These are phyloP conservation scores for Fusarium nurragi DNA, from an alignment of 2,329 filamentous ascomycete species.

Conservation along the genomic window DNA sequence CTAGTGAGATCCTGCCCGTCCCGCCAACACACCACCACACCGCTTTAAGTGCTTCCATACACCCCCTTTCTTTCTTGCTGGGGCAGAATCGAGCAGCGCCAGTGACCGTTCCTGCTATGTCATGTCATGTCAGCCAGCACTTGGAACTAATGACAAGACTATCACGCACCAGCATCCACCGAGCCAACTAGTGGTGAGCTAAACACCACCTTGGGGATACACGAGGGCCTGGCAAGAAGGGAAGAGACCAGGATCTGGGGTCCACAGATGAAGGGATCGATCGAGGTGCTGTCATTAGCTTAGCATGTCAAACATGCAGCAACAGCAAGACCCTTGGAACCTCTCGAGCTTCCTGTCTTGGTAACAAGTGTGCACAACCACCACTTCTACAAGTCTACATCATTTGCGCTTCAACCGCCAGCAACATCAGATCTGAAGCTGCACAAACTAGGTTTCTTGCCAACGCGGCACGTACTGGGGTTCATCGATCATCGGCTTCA, in stretches of 20 bases:
- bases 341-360: conserved; percentile 39
- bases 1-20: conserved; percentile 47
- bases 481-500: not conserved
- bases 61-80: conserved; percentile 18
- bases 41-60: conserved; percentile 28
- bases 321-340: conserved; percentile 34
- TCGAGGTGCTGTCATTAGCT: conserved; percentile 37
- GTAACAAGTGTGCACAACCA: conserved; percentile 8
- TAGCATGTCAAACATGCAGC: conserved; percentile 39
- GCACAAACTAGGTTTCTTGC: not conserved
- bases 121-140: not conserved
- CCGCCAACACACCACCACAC: conserved; percentile 44
- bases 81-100: conserved; percentile 1
- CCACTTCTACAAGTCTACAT: not conserved
- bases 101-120: not conserved
- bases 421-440: not conserved
- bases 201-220: not conserved
- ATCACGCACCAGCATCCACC: not conserved
- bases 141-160: not conserved
- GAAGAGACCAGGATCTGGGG: conserved; percentile 18
- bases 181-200: not conserved
- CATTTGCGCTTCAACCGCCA: conserved; percentile 6
- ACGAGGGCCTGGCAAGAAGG: not conserved
- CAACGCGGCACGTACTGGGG: not conserved
- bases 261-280: conserved; percentile 38